These are phyloP conservation scores for Colletotrichum cordylinicola DNA, from an alignment of 2,329 filamentous ascomycete genomes.

Conservation along the genomic window DNA sequence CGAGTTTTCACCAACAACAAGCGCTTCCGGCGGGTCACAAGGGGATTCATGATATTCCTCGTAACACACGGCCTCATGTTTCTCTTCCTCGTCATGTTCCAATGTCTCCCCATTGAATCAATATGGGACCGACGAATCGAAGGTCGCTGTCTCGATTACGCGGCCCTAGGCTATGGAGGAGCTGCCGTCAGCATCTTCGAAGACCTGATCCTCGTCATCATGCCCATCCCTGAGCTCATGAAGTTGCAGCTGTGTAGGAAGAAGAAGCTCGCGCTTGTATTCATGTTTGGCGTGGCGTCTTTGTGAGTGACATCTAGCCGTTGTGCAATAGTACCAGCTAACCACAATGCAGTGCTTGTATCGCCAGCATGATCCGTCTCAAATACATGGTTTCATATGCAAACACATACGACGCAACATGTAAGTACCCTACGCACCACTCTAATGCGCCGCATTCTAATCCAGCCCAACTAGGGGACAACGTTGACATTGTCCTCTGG, in stretches of 20 bases:
- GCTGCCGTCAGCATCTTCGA: conserved; percentile 21
- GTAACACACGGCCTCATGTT: conserved; percentile 18
- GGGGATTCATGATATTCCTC: neutral
- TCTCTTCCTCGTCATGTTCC: conserved; percentile 24
- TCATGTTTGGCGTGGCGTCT: conserved; percentile 22
- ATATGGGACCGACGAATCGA: conserved; percentile 19
- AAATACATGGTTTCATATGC: conserved; percentile 19
- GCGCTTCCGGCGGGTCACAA: conserved; percentile 10
- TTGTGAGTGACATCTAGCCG: neutral
- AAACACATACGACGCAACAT: conserved; percentile 10
- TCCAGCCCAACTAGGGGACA: conserved; percentile 11
- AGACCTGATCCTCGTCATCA: conserved; percentile 18
- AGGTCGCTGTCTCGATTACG: conserved; percentile 5
- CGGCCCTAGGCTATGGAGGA: conserved; percentile 8
- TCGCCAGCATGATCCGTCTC: conserved; percentile 23
- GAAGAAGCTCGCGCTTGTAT: conserved; percentile 13
- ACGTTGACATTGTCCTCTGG: conserved; percentile 35
- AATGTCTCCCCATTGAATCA: conserved; percentile 22
- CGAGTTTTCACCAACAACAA: conserved; percentile 22
- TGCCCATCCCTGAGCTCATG: conserved; percentile 20
- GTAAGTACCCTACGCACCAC: neutral
- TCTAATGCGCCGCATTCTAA: neutral
- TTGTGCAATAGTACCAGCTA: fast-evolving
- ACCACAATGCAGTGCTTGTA: conserved; percentile 12
- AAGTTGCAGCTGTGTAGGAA: conserved; percentile 7